Evolutionary conservation across 768 basidiomycete genomes (phyloP).

Genomic region (Brasilioporus rufonigricans): DNA sequence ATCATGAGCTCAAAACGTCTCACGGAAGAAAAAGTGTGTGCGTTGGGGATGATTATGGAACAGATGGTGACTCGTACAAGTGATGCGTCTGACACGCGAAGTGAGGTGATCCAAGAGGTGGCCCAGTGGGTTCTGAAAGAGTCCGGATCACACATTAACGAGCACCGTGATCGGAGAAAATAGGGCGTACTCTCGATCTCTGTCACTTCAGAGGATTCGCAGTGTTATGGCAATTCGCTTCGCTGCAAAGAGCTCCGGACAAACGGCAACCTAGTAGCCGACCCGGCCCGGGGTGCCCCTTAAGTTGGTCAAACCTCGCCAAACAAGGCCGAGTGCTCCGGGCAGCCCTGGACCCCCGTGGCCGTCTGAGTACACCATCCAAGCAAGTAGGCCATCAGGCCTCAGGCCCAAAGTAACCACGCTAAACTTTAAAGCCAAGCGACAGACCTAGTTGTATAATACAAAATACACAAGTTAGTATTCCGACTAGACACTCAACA

Average conservation of each 20-base stretch:
- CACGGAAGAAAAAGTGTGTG: conserved; percentile 11
- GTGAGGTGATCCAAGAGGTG: not conserved
- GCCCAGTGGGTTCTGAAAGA: conserved; percentile 6
- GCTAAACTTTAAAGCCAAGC: no score
- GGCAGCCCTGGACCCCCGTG: no score
- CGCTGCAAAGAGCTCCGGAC: not conserved
- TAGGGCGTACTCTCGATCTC: conserved; percentile 3
- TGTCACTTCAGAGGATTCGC: not conserved
- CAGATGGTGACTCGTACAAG: conserved; percentile 18
- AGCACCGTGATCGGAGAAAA: not conserved
- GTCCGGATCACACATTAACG: conserved; percentile 2
- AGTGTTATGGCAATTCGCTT: conserved; percentile 2
- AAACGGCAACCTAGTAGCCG: no score
- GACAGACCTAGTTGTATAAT: no score
- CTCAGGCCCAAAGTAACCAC: no score
- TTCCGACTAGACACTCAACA: no score
- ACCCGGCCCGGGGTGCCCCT: no score
- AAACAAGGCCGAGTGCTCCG: no score
- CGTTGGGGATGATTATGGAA: conserved; percentile 7
- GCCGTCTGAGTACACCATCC: no score
- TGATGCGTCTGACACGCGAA: conserved; percentile 4
- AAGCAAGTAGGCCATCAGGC: no score
- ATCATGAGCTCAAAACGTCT: conserved; percentile 4
- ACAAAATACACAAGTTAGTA: no score
- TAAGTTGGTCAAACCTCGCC: no score